phyloP scores from a whole-genome alignment of 345 rosid species.

The Xanthoceras sorbifolium region DNA sequence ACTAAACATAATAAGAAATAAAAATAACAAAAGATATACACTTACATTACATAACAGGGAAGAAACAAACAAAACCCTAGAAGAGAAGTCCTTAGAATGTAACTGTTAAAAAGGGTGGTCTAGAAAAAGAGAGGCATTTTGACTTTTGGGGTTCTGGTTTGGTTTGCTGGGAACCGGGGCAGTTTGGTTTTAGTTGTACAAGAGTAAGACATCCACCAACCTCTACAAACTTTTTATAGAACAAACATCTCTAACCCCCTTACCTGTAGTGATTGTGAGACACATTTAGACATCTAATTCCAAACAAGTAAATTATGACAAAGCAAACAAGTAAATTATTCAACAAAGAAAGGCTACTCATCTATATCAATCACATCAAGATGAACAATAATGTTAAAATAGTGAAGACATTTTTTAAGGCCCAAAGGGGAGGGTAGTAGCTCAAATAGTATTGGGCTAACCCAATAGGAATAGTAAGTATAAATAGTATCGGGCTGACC shows the following conservation, averaged over 20 bases:
- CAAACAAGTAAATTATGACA: not conserved
- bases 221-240: not conserved
- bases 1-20: not conserved
- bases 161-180: constrained; percentile 12
- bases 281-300: not conserved
- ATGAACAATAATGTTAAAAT: not conserved
- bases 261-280: not conserved
- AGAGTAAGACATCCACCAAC: not conserved
- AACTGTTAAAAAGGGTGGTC: not conserved
- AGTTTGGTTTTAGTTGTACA: not conserved
- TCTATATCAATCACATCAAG: not conserved
- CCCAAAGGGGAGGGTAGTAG: too few species aligned
- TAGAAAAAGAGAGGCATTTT: not conserved
- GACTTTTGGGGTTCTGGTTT: constrained; percentile 11
- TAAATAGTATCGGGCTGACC: too few species aligned
- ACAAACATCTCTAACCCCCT: not conserved
- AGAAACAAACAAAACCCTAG: constrained; percentile 31
- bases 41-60: constrained; percentile 26
- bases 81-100: not conserved
- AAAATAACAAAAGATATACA: not conserved
- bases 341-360: too few species aligned
- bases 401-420: too few species aligned
- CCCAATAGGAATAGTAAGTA: too few species aligned
- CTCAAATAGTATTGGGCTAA: too few species aligned
- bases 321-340: too few species aligned